These are phyloP conservation scores for Paraurostyla sp. DNA, from an alignment of 73 alveolate species.

Conservation along the genomic window DNA sequence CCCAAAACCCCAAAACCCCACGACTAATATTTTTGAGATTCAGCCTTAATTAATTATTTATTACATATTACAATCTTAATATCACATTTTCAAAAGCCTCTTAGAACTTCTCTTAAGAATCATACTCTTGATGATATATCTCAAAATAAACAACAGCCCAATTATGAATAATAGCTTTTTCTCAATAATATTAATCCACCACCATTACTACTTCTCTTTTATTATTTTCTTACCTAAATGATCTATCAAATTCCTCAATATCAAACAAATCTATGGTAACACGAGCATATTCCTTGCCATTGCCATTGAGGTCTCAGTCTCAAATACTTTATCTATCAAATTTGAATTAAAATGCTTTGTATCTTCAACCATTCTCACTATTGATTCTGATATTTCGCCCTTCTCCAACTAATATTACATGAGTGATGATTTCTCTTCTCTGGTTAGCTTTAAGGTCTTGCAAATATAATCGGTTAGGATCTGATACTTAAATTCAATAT, in stretches of 20 bases:
- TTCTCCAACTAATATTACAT: background rate
- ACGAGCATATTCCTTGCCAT: background rate
- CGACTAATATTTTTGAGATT: no score
- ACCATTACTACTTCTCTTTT: no score
- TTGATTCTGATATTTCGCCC: background rate
- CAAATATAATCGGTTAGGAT: background rate
- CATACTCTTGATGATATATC: background rate
- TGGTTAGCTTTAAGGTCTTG: background rate
- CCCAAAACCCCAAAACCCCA: no score
- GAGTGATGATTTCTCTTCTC: background rate
- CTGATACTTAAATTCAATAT: background rate
- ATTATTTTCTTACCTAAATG: no score
- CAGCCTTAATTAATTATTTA: no score
- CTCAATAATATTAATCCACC: no score
- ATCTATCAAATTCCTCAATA: constrained; percentile 41
- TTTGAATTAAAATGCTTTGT: background rate
- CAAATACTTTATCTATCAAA: background rate
- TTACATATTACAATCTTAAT: no score
- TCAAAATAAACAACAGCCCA: no score
- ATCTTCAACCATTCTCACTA: no score
- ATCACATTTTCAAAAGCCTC: no score
- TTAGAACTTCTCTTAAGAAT: background rate
- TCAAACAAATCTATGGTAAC: constrained; percentile 45
- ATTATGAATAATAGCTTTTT: no score
- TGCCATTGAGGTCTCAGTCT: constrained; percentile 10